Evolutionary conservation across 768 basidiomycete species (phyloP), one percentile per base, ranked within the genome.

Genomic region (Trametes maxima): DNA sequence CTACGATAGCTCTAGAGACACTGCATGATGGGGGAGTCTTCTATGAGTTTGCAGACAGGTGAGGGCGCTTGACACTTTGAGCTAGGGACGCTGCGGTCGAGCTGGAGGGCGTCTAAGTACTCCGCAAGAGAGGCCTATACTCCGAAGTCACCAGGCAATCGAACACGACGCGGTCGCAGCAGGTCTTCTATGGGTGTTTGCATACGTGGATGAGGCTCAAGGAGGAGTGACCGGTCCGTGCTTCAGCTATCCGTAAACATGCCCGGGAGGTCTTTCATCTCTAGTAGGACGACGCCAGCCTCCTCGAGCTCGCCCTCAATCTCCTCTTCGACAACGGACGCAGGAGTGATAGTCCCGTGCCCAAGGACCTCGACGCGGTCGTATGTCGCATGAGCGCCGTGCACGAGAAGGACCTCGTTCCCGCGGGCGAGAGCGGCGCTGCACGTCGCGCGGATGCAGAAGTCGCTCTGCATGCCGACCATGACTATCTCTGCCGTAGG

Each of bases 221-320:
- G 8, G 28, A 8, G 28, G 28, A 8, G 28, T 33, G 28, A 8
- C 28, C 28, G 28, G 28, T 33, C 8, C 8, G 8, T 8, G 28
- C 28, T n/a, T 65, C 70, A 87, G 64, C 85, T 80, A 68, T 83
- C 79, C 54, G 78, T 78, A 65, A 89, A 90, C 53, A 89, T 77
- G 24, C 78, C 79, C 6, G 77, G 77, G 7, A 88, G 69, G 70
- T 88, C 85, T 70, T 80, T 81, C 87, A 89, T 88, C 13, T 87
- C 86, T 62, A 90, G 70, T 48, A 89, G 37, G 67, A 78, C 74
- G 19, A 85, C 88, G 3, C 88, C 88, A 13, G 85, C 85, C 68
- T 88, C 86, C 72, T 88, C 86, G 24, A 90, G 72, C 75, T 88
- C 85, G 2, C 73, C 80, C 74, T 90, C 87, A 33, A 88, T 81